Percentiles rank a stretch among this genome's conserved stretches.
phyloP scores from a whole-genome alignment of 2,329 filamentous ascomycete genomes.

The Hymenoscyphus infarciens region DNA sequence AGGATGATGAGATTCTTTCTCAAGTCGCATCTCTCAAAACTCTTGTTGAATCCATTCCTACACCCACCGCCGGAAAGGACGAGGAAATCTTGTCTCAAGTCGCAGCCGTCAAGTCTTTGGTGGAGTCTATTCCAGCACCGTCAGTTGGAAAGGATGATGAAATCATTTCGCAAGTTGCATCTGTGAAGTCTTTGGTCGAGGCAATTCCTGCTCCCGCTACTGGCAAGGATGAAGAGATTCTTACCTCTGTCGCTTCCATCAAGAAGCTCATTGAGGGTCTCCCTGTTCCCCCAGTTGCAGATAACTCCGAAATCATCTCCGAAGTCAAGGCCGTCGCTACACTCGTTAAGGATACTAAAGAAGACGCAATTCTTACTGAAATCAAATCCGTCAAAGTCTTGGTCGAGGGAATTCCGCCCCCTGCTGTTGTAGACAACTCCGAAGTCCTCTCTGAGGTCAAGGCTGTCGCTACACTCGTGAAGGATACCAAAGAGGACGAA shows the following conservation, averaged over 20 bases:
- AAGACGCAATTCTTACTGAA: slow-evolving; percentile 4
- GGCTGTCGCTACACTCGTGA: slow-evolving; percentile 10
- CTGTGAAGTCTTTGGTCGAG: slow-evolving; percentile 9
- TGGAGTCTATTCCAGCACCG: slow-evolving; percentile 9
- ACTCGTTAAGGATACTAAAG: slow-evolving; percentile 11
- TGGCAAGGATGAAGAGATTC: slow-evolving; percentile 13
- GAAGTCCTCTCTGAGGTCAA: slow-evolving; percentile 13
- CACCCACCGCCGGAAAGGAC: slow-evolving; percentile 8
- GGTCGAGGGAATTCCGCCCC: too few species aligned
- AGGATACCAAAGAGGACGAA: slow-evolving; percentile 10
- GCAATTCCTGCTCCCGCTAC: slow-evolving; percentile 9
- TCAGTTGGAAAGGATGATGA: not conserved
- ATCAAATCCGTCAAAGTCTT: too few species aligned
- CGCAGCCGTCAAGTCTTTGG: slow-evolving; percentile 11
- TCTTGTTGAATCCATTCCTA: slow-evolving; percentile 7
- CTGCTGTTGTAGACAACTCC: too few species aligned
- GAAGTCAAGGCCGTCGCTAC: slow-evolving; percentile 12
- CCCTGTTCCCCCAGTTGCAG: not conserved
- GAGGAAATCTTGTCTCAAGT: slow-evolving; percentile 14
- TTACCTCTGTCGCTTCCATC: too few species aligned
- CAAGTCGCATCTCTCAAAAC: slow-evolving; percentile 9
- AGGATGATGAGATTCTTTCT: slow-evolving; percentile 11
- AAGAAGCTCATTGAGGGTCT: slow-evolving; percentile 9
- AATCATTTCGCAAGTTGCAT: not conserved
- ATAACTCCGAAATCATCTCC: slow-evolving; percentile 11